These are phyloP conservation scores for Phytophthora pisi DNA, from an alignment of 352 stramenopile species.

Conservation along the genomic window DNA sequence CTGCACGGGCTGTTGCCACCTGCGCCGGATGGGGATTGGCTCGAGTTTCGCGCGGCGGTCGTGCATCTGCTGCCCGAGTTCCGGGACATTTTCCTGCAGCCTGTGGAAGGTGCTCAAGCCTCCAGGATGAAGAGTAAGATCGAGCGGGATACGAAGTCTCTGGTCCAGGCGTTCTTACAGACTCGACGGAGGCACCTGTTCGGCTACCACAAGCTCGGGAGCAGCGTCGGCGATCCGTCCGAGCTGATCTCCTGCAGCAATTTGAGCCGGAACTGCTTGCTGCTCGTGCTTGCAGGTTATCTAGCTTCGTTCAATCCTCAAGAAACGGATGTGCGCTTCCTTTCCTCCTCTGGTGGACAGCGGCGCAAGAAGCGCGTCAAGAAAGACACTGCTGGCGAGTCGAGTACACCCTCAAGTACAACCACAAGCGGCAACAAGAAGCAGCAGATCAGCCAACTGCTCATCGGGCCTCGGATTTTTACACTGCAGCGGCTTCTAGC, in stretches of 20 bases:
- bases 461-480: constrained; percentile 79
- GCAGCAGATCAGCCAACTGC: constrained; percentile 61
- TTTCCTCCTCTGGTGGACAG: constrained; percentile 61
- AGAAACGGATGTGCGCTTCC: constrained; percentile 71
- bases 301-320: constrained; percentile 85
- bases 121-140: constrained; percentile 39
- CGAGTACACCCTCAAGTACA: constrained; percentile 8
- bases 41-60: constrained; percentile 62
- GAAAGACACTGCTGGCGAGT: constrained; percentile 23
- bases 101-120: constrained; percentile 15
- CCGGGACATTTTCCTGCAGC: constrained; percentile 22
- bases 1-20: constrained; percentile 50
- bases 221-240: constrained; percentile 25
- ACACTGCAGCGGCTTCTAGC: constrained; percentile 71
- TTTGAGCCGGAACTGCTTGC: constrained; percentile 67
- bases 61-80: constrained; percentile 67
- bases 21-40: constrained; percentile 62
- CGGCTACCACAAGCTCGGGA: constrained; percentile 59
- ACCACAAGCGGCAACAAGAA: constrained; percentile 35
- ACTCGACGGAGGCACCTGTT: constrained; percentile 66
- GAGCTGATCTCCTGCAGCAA: constrained; percentile 65
- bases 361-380: constrained; percentile 61
- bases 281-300: constrained; percentile 76
- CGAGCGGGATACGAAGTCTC: constrained; percentile 40
- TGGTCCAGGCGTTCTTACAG: constrained; percentile 51